Evolutionary conservation across 768 basidiomycete genomes (phyloP), one percentile per base, ranked within the genome.

Genomic region (Rhodotorula taiwanensis): DNA sequence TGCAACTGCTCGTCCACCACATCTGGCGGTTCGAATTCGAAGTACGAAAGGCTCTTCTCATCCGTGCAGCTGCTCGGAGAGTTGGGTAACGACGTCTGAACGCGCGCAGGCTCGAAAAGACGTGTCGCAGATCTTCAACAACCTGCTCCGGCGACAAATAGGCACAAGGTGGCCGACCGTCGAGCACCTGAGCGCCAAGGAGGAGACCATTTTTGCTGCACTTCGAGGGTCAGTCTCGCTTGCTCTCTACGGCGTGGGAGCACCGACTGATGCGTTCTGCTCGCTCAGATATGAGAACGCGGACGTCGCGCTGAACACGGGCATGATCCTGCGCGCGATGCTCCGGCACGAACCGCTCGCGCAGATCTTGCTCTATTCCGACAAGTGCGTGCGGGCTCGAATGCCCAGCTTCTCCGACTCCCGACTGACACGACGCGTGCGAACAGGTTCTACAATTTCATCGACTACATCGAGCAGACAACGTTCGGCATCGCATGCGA

Each of bases 401-500:
- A 41, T 45, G 44, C n/a, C 6, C 3, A 45, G 21, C 14, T 6
- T n/a, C 11, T 25, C 23, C 44, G n/a, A n/a, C n/a, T n/a, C n/a
- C n/a, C n/a, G n/a, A n/a, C n/a, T 45, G 44, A 45, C 56, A n/a
- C 57, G 25, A 23, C n/a, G 44, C 6, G 44, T n/a, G 15, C 16
- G 25, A 15, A 13, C 75, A 94, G 93, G 73, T 97, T 99, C 77
- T 98, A 98, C 80, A 86, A 84, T 65, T 99, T 92, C 77, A 89
- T 93, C 25, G 84, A 89, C 73, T 93, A 92, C 76, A 97, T 99
- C 72, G 95, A 99, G 78, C 86, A 87, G 33, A 94, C 93, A 7
- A 95, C 93, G 25, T 99, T 99, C 73, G 94, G 95, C 13, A 90
- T 97, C 64, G 97, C 94, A 0, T 97, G 93, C 70, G 95, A 98